Evolutionary conservation across 192 early-diverging fungal genomes (phyloP).

Genomic region (Chytriomyces confervae): DNA sequence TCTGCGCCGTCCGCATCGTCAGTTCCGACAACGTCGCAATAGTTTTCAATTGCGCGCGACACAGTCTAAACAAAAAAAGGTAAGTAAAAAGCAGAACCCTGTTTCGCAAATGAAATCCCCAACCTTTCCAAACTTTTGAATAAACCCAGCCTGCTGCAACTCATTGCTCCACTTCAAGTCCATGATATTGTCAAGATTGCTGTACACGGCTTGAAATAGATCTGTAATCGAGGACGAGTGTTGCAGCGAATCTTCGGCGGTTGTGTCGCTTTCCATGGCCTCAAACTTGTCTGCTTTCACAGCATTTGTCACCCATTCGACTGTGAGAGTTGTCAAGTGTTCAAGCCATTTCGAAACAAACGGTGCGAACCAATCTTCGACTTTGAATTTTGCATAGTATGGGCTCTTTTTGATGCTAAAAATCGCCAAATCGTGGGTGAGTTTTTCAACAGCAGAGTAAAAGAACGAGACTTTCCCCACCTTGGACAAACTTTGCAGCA

Average conservation of each 20-base stretch:
- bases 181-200: slow-evolving; percentile 56
- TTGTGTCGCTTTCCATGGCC: slow-evolving; percentile 8
- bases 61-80: slow-evolving; percentile 36
- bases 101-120: not conserved
- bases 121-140: slow-evolving; percentile 55
- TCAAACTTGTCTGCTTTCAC: slow-evolving; percentile 61
- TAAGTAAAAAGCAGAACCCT: not conserved
- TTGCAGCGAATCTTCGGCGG: slow-evolving; percentile 12
- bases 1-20: slow-evolving; percentile 47
- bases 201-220: slow-evolving; percentile 56
- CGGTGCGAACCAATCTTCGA: slow-evolving; percentile 60
- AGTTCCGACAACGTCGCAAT: slow-evolving; percentile 60
- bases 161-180: slow-evolving; percentile 58
- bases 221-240: slow-evolving; percentile 59
- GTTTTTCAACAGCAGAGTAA: not conserved
- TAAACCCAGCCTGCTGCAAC: slow-evolving; percentile 57
- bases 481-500: not conserved
- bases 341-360: slow-evolving; percentile 58
- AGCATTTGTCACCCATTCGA: slow-evolving; percentile 63
- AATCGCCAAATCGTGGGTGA: not conserved
- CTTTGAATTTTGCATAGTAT: slow-evolving; percentile 44
- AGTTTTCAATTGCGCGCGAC: slow-evolving; percentile 60
- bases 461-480: not conserved
- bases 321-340: slow-evolving; percentile 44
- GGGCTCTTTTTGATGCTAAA: slow-evolving; percentile 40